Evolutionary conservation across 208 protist genomes (phyloP).

Genomic region (Leishmania major): DNA sequence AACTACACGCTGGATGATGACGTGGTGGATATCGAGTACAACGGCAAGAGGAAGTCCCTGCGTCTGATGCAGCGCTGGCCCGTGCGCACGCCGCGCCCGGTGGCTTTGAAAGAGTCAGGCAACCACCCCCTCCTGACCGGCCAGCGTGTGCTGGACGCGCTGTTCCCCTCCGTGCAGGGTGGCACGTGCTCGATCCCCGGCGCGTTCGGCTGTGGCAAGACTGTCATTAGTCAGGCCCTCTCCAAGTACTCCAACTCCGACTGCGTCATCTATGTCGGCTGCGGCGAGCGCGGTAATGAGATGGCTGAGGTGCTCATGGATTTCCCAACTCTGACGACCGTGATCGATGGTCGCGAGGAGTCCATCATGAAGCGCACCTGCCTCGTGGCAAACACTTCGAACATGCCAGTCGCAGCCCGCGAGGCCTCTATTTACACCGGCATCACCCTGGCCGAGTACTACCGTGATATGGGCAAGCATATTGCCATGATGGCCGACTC

Average conservation of each 20-base stretch:
- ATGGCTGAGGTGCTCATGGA: slow-evolving; percentile 99
- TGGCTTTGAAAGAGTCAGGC: slow-evolving; percentile 96
- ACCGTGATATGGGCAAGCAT: slow-evolving; percentile 99
- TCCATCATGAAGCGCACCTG: slow-evolving; percentile 99
- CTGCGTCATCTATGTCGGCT: slow-evolving; percentile 99
- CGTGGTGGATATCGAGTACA: slow-evolving; percentile 93
- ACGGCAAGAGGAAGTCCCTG: slow-evolving; percentile 88
- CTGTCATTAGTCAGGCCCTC: slow-evolving; percentile 99
- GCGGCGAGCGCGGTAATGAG: slow-evolving; percentile 99
- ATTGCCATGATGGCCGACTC: slow-evolving; percentile 99
- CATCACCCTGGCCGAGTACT: slow-evolving; percentile 99
- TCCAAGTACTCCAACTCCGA: slow-evolving; percentile 99
- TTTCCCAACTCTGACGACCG: slow-evolving; percentile 97
- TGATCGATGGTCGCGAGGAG: slow-evolving; percentile 96
- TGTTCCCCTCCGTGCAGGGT: slow-evolving; percentile 99
- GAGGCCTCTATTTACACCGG: slow-evolving; percentile 99
- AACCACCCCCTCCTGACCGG: slow-evolving; percentile 98
- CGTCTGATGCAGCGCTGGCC: slow-evolving; percentile 98
- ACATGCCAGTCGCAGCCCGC: slow-evolving; percentile 99
- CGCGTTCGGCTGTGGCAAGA: slow-evolving; percentile 99
- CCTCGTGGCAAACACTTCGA: slow-evolving; percentile 99
- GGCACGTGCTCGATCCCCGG: slow-evolving; percentile 99
- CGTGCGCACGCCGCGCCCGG: slow-evolving; percentile 95
- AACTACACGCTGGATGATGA: slow-evolving; percentile 95
- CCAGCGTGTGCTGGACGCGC: slow-evolving; percentile 99